Conservation (phyloP, 2,329 filamentous ascomycete species). For the Neonectria punicea region DNA sequence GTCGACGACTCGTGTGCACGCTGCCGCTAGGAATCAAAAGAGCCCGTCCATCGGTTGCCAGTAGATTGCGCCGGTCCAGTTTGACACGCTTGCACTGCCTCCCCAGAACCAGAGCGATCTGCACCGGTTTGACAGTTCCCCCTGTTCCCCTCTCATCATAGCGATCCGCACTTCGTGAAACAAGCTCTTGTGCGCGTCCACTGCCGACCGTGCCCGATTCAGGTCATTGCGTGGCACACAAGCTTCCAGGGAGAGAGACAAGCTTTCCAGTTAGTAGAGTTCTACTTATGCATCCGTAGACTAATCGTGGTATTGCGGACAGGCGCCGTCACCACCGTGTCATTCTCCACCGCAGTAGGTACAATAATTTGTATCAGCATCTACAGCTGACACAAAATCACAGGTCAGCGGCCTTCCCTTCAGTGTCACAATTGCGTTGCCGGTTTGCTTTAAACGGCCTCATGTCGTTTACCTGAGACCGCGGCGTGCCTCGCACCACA, state of each 20-base stretch:
- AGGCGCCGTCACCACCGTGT: background rate
- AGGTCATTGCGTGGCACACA: constrained; percentile 12
- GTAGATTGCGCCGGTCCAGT: constrained; percentile 18
- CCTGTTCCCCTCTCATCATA: constrained; percentile 11
- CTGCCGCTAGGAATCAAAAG: constrained; percentile 18
- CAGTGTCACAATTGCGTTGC: background rate
- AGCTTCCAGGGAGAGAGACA: constrained; percentile 1
- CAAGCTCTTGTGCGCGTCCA: constrained; percentile 7
- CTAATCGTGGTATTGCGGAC: background rate
- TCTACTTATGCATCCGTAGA: background rate
- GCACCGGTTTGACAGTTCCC: background rate
- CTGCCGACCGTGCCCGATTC: constrained; percentile 11
- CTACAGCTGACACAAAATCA: background rate
- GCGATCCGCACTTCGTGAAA: constrained; percentile 24
- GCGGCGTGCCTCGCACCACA: background rate
- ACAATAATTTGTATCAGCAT: background rate
- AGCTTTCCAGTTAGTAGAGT: background rate
- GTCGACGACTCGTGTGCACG: constrained; percentile 12
- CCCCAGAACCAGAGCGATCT: background rate
- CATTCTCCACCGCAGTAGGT: background rate
- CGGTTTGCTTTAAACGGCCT: background rate
- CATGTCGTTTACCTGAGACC: background rate
- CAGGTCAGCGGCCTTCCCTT: background rate
- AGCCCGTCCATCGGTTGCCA: constrained; percentile 14
- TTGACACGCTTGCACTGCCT: constrained; percentile 20